Evolutionary conservation across 2,329 filamentous ascomycete species (phyloP).

Genomic region (Aspergillus melleus): DNA sequence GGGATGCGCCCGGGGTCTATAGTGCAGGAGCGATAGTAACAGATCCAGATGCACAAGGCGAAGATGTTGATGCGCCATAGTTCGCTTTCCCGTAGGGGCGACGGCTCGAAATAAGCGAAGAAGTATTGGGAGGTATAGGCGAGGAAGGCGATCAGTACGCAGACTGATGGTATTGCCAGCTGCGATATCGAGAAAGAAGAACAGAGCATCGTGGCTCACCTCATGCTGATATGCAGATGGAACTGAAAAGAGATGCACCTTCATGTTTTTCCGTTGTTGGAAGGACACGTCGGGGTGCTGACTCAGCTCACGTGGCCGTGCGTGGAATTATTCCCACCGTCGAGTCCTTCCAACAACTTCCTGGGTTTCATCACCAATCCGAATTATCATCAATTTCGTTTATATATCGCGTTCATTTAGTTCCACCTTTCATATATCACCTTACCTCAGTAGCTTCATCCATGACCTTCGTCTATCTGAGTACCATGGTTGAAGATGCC

Average conservation of each 20-base stretch:
- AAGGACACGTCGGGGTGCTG: constrained; percentile 6
- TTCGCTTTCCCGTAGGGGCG: constrained; percentile 51
- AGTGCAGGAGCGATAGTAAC: constrained; percentile 59
- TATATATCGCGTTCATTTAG: constrained; percentile 5
- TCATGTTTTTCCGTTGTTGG: neutral
- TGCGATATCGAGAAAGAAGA: constrained; percentile 33
- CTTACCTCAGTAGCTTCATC: neutral
- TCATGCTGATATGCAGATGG: neutral
- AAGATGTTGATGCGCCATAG: constrained; percentile 56
- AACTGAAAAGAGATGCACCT: neutral
- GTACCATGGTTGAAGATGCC: constrained; percentile 39
- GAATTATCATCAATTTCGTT: neutral
- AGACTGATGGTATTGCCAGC: constrained; percentile 56
- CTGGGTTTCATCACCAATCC: neutral
- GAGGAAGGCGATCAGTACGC: constrained; percentile 57
- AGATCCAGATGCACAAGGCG: constrained; percentile 57
- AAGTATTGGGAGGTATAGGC: constrained; percentile 62
- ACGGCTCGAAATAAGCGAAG: constrained; percentile 55
- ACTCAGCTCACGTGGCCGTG: constrained; percentile 16
- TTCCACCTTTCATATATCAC: neutral
- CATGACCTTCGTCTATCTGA: neutral
- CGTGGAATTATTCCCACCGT: constrained; percentile 17
- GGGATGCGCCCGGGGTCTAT: constrained; percentile 60
- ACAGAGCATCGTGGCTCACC: constrained; percentile 13
- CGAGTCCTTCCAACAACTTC: neutral